Conservation (phyloP, 768 basidiomycete species). For the Boletus fagicola region DNA sequence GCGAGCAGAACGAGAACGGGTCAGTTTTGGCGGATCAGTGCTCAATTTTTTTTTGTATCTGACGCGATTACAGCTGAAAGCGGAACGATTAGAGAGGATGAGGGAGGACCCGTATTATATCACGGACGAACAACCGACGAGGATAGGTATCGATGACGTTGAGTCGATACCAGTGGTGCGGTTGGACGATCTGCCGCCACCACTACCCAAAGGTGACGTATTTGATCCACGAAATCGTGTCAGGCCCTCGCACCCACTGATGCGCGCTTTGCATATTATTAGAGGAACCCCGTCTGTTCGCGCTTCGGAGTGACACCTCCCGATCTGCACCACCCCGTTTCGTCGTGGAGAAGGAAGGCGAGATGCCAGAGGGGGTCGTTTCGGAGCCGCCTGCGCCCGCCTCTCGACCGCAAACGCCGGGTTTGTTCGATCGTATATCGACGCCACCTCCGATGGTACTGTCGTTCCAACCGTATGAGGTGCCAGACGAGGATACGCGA, state of each 20-base stretch:
- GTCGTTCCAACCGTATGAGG: slow-evolving; percentile 56
- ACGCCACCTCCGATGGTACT: slow-evolving; percentile 37
- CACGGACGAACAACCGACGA: slow-evolving; percentile 54
- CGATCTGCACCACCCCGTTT: slow-evolving; percentile 47
- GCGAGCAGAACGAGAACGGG: slow-evolving; percentile 58
- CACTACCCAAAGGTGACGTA: slow-evolving; percentile 32
- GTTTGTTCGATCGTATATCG: slow-evolving; percentile 31
- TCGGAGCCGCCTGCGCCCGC: slow-evolving; percentile 23
- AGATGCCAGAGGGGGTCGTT: slow-evolving; percentile 72
- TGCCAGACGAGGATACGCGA: slow-evolving; percentile 42
- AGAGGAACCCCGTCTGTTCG: slow-evolving; percentile 43
- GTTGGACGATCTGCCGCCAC: slow-evolving; percentile 70
- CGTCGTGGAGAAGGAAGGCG: slow-evolving; percentile 74
- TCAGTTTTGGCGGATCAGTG: slow-evolving; percentile 32
- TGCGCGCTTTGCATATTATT: slow-evolving; percentile 1
- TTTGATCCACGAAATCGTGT: neutral
- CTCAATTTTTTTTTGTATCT: neutral
- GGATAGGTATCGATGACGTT: slow-evolving; percentile 53
- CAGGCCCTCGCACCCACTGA: slow-evolving; percentile 20
- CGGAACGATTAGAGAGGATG: slow-evolving; percentile 70
- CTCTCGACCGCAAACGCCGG: slow-evolving; percentile 24
- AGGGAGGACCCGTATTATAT: slow-evolving; percentile 93
- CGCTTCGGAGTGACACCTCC: slow-evolving; percentile 42
- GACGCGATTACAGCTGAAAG: slow-evolving; percentile 56
- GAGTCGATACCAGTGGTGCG: slow-evolving; percentile 90